Conservation (phyloP, 2,329 filamentous ascomycete genomes). For the Trichoderma cornu-damae region DNA sequence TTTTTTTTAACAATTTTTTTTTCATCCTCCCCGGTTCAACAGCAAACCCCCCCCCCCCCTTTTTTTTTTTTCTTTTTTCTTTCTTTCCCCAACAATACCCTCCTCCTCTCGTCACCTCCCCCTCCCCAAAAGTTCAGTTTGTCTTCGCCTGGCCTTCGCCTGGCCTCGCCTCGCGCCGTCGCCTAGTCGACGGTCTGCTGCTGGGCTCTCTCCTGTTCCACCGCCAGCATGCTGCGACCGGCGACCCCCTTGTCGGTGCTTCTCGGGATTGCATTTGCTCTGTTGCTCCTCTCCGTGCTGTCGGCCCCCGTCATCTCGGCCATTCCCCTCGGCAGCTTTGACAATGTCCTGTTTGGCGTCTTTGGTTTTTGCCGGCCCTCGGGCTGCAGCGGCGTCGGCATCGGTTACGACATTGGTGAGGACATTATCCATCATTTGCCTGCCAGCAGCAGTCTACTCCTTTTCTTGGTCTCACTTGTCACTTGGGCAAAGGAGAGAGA, state of each 20-base stretch:
- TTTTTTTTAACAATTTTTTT: too few relatives aligned
- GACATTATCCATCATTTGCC: neutral
- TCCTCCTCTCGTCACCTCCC: neutral
- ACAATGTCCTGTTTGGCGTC: constrained; percentile 79
- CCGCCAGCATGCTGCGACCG: constrained; percentile 71
- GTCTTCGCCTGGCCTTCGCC: too few relatives aligned
- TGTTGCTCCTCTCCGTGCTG: constrained; percentile 81
- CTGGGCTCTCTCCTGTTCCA: constrained; percentile 22
- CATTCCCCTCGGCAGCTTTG: constrained; percentile 75
- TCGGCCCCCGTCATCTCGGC: constrained; percentile 82
- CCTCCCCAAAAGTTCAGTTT: neutral
- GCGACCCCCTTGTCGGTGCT: constrained; percentile 86
- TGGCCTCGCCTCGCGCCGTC: constrained; percentile 16
- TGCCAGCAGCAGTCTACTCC: too few relatives aligned
- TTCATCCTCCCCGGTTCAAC: neutral
- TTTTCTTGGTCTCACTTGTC: too few relatives aligned
- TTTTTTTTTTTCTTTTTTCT: too few relatives aligned
- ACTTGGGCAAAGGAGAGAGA: too few relatives aligned
- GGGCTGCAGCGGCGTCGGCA: constrained; percentile 64
- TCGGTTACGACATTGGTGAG: constrained; percentile 80
- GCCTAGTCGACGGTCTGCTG: constrained; percentile 20
- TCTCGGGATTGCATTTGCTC: constrained; percentile 76
- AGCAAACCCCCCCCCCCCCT: too few relatives aligned
- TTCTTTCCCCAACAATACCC: too few relatives aligned
- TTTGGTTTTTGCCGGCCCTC: constrained; percentile 75